These are phyloP conservation scores for Trichoderma semiorbis DNA, from an alignment of 2,329 filamentous ascomycete species.

Conservation along the genomic window DNA sequence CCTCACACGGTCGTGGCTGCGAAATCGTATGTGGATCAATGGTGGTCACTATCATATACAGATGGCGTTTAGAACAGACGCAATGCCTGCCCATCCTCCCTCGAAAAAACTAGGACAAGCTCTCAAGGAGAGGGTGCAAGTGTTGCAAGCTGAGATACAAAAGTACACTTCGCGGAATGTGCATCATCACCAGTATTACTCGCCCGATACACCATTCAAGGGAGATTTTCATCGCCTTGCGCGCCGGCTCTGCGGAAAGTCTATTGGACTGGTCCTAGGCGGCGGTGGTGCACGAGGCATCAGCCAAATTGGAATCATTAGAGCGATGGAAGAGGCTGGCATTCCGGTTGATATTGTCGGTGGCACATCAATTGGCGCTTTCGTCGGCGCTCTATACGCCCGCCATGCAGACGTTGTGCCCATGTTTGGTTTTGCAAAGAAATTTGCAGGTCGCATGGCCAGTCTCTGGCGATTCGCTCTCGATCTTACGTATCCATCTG, in stretches of 20 bases:
- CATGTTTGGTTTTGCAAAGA: conserved; percentile 95
- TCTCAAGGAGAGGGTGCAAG: conserved; percentile 89
- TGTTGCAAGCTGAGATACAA: conserved; percentile 93
- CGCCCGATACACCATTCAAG: conserved; percentile 88
- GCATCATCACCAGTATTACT: conserved; percentile 84
- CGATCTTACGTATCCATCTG: conserved; percentile 92
- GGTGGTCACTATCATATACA: conserved; percentile 97
- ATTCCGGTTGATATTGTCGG: conserved; percentile 95
- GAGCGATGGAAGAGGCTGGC: conserved; percentile 90
- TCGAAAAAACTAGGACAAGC: conserved; percentile 77
- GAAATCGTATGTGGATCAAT: conserved; percentile 95
- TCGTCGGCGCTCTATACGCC: conserved; percentile 92
- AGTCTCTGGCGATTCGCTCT: conserved; percentile 98
- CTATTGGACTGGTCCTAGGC: conserved; percentile 88
- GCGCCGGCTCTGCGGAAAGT: conserved; percentile 85
- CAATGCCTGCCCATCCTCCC: conserved; percentile 71
- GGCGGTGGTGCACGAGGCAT: conserved; percentile 92
- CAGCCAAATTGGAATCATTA: conserved; percentile 88
- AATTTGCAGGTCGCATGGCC: conserved; percentile 97
- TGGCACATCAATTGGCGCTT: conserved; percentile 92
- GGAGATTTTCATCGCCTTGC: conserved; percentile 94
- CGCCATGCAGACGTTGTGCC: conserved; percentile 95
- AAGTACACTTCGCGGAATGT: conserved; percentile 95
- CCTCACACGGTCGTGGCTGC: conserved; percentile 82
- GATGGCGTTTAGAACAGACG: conserved; percentile 78